Base-by-base conservation (phyloP, 1,139 yeast species). In the Chernovozyma aurita region DNA sequence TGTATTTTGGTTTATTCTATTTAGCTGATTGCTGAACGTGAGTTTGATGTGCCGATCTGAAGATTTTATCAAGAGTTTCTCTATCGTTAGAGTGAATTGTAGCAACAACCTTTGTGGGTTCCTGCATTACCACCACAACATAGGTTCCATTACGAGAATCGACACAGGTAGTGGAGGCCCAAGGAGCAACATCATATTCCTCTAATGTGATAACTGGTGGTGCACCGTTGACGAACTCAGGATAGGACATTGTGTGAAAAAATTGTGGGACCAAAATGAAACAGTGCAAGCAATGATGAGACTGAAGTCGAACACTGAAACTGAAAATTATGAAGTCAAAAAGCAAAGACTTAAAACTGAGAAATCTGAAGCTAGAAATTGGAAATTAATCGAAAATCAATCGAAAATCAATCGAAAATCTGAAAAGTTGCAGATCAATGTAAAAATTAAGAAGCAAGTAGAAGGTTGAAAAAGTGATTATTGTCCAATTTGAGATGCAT, bases 111-210 rank as follows among this genome's bases (percentile, higher is more conserved):
- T 63, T 55, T 2, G 57, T 60, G 6, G 76, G 76, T 15, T 61
- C 55, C 39, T 72, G 57, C 69, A 73, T 70, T 34, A 65, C 65
- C 8, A 74, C 78, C 7, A 70, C 72, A 8, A 68, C 65, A 43
- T 66, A 74, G 9, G 6, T 16, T 16, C 49, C 49, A 11, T 54
- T 55, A 21, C 52, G 49, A 32, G 65, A 56, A 48, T 76, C 80
- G 5, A 75, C 61, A 44, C 79, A 73, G 3, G 80, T 73, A 28
- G 69, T 56, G 3, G 51, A 43, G 2, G 78, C 77, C 81, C 80
- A 76, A 2, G 61, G 55, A 2, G 80, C 80, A n/a, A 44, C 55
- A 39, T 76, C 81, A 46, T 75, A 76, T 29, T 73, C 67, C 30
- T 45, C 46, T 24, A 76, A 57, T 2, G 73, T 50, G 20, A 76